Percentiles rank a stretch among this genome's conserved stretches.
phyloP scores from a whole-genome alignment of 2,329 filamentous ascomycete genomes.

The Fusarium protoensiforme region DNA sequence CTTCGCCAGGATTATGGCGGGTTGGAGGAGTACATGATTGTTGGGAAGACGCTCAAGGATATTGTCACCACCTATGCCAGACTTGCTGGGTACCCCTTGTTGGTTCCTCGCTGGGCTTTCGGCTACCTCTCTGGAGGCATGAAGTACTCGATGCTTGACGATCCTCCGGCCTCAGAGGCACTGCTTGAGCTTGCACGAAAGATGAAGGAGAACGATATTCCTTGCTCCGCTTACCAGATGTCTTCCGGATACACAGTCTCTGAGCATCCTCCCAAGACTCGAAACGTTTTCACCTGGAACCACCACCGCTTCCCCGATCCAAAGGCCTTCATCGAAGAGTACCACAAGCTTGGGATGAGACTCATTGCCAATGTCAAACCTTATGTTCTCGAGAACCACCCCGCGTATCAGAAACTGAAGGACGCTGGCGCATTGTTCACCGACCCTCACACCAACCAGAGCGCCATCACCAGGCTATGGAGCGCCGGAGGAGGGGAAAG shows the following conservation, averaged over 20 bases:
- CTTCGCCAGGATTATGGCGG: constrained; percentile 79
- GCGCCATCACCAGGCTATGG: constrained; percentile 73
- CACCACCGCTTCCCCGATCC: constrained; percentile 76
- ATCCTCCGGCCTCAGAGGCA: constrained; percentile 65
- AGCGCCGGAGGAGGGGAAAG: constrained; percentile 78
- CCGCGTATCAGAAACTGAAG: constrained; percentile 71
- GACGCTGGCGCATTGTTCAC: constrained; percentile 71
- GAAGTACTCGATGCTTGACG: constrained; percentile 64
- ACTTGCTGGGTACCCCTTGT: constrained; percentile 73
- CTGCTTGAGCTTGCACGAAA: constrained; percentile 71
- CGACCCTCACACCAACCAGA: constrained; percentile 62
- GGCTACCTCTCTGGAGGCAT: constrained; percentile 76
- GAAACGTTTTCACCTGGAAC: constrained; percentile 79
- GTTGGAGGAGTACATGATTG: constrained; percentile 76
- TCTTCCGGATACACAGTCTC: constrained; percentile 78
- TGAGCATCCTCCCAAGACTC: constrained; percentile 73
- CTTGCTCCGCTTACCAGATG: constrained; percentile 79
- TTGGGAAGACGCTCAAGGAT: constrained; percentile 73
- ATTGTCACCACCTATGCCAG: constrained; percentile 74
- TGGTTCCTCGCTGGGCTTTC: constrained; percentile 78
- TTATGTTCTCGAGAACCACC: constrained; percentile 75
- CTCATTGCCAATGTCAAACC: constrained; percentile 80
- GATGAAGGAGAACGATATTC: constrained; percentile 73
- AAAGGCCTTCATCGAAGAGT: constrained; percentile 69
- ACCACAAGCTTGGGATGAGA: constrained; percentile 72